These are phyloP conservation scores for Theileria sp. DNA, from an alignment of 169 alveolate genomes.

Conservation along the genomic window DNA sequence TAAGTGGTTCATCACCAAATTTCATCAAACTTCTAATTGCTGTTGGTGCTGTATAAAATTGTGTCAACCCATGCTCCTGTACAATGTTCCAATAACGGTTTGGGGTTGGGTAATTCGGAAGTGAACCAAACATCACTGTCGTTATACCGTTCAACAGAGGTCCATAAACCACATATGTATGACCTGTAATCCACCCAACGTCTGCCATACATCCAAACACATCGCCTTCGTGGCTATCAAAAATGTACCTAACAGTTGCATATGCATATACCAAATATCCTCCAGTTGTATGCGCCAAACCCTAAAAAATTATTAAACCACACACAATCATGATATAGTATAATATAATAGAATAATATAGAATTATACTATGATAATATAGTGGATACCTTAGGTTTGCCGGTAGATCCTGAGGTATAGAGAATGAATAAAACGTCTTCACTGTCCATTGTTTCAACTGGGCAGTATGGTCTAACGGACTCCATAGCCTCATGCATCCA, in stretches of 20 bases:
- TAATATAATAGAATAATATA: not conserved
- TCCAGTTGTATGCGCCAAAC: conserved; percentile 91
- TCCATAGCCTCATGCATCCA: conserved; percentile 82
- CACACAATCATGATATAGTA: not conserved
- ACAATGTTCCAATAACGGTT: conserved; percentile 86
- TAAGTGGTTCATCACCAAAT: conserved; percentile 74
- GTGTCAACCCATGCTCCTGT: conserved; percentile 87
- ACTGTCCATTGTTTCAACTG: conserved; percentile 90
- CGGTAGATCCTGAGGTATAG: conserved; percentile 97
- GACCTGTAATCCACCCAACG: conserved; percentile 98
- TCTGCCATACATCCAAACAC: conserved; percentile 93
- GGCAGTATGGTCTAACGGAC: conserved; percentile 87
- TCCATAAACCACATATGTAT: conserved; percentile 92
- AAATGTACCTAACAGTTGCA: conserved; percentile 85
- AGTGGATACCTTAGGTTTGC: conserved; percentile 86
- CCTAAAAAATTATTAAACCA: conserved; percentile 52
- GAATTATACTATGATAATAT: not conserved
- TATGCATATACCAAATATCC: conserved; percentile 89
- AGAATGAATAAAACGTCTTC: conserved; percentile 90
- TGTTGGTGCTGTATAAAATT: conserved; percentile 97
- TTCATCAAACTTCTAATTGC: conserved; percentile 90
- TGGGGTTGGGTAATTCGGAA: conserved; percentile 93
- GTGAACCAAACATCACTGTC: conserved; percentile 90
- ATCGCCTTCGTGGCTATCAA: conserved; percentile 86
- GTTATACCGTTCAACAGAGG: conserved; percentile 92